phyloP scores from a whole-genome alignment of 2,329 filamentous ascomycete species.

The Talaromyces sp. region DNA sequence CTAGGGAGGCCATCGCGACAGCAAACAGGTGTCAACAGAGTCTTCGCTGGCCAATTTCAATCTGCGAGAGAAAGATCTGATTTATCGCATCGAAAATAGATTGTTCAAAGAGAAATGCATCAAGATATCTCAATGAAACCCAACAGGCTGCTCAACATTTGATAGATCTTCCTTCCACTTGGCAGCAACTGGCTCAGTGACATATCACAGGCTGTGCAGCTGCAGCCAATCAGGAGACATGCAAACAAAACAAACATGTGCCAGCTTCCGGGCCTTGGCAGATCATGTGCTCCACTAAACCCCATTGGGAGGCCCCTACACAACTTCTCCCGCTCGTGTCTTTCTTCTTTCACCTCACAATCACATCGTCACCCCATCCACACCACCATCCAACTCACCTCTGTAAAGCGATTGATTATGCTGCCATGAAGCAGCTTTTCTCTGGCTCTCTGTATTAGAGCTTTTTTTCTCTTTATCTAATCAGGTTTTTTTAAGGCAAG shows the following conservation, averaged over 20 bases:
- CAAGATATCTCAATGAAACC: not conserved
- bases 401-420: slow-evolving; percentile 40
- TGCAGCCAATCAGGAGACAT: slow-evolving; percentile 13
- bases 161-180: slow-evolving; percentile 22
- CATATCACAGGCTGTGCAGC: slow-evolving; percentile 16
- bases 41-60: not conserved
- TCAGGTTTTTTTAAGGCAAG: slow-evolving; percentile 22
- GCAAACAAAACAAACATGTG: slow-evolving; percentile 19
- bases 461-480: slow-evolving; percentile 22
- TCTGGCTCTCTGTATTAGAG: slow-evolving; percentile 35
- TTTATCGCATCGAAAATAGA: not conserved
- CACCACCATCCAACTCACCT: slow-evolving; percentile 20
- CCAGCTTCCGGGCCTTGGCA: not conserved
- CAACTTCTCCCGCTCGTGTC: slow-evolving; percentile 12
- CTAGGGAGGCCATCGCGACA: slow-evolving; percentile 50
- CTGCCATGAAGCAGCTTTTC: slow-evolving; percentile 27
- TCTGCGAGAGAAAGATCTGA: not conserved
- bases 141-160: not conserved
- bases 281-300: slow-evolving; percentile 19
- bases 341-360: slow-evolving; percentile 6
- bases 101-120: not conserved
- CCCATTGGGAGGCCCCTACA: slow-evolving; percentile 15
- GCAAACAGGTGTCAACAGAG: not conserved
- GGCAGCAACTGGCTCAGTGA: slow-evolving; percentile 19
- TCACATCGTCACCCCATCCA: slow-evolving; percentile 15